phyloP scores from a whole-genome alignment of 169 alveolate genomes.

The Eimeria falciformis region DNA sequence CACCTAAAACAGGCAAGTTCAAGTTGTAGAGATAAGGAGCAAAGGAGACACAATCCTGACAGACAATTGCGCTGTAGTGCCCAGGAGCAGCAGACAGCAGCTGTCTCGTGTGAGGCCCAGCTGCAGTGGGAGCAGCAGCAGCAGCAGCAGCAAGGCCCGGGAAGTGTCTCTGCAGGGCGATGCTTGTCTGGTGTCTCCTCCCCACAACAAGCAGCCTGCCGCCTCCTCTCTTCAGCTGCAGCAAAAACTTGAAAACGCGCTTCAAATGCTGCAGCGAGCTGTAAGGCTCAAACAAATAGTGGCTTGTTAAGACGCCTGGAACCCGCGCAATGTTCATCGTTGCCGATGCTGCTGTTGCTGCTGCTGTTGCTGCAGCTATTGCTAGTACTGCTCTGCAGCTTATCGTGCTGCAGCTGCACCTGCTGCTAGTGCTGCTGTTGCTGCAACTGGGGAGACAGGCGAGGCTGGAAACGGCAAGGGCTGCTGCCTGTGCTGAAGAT shows the following conservation, averaged over 20 bases:
- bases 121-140: background rate
- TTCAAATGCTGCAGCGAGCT: slow-evolving; percentile 68
- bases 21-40: slow-evolving; percentile 43
- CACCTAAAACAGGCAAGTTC: slow-evolving; percentile 75
- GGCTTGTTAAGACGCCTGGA: slow-evolving; percentile 57
- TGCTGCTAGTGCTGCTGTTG: slow-evolving; percentile 6
- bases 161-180: slow-evolving; percentile 66
- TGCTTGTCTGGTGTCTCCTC: slow-evolving; percentile 16
- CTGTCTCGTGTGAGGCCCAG: background rate
- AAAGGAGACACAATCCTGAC: slow-evolving; percentile 57
- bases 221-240: slow-evolving; percentile 50
- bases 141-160: slow-evolving; percentile 1
- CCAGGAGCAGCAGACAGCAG: slow-evolving; percentile 63
- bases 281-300: slow-evolving; percentile 75
- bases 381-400: background rate
- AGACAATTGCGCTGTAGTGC: slow-evolving; percentile 37
- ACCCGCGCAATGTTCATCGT: slow-evolving; percentile 39
- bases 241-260: slow-evolving; percentile 68
- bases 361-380: slow-evolving; percentile 17
- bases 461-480: background rate
- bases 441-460: background rate
- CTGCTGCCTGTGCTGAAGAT: too few relatives aligned
- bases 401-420: background rate
- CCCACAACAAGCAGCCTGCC: slow-evolving; percentile 45
- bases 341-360: slow-evolving; percentile 22